Percentiles rank a stretch among this genome's conserved stretches.
Evolutionary conservation across 2,329 filamentous ascomycete species (phyloP).

Genomic region (Pseudocercospora pini-densiflorae): DNA sequence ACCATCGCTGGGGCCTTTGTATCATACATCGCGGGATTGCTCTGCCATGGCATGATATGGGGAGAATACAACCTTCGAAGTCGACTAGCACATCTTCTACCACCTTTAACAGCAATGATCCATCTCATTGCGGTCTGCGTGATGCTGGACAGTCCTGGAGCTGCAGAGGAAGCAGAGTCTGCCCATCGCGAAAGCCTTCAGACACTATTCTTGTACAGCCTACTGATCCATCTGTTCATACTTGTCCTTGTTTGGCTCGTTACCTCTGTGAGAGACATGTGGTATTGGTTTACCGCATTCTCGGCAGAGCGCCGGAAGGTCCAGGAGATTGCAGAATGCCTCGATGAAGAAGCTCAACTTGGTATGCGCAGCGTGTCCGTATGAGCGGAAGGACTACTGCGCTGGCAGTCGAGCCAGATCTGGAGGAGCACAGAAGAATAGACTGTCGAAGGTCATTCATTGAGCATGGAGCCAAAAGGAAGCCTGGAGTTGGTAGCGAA

Average conservation of each 20-base stretch:
- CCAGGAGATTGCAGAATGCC: not conserved
- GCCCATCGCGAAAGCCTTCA: not conserved
- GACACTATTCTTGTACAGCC: not conserved
- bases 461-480: no score
- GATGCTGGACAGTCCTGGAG: not conserved
- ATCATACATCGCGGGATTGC: not conserved
- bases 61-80: not conserved
- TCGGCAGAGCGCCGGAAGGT: not conserved
- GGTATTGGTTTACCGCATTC: not conserved
- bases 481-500: no score
- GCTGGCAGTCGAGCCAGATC: not conserved
- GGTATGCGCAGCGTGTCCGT: not conserved
- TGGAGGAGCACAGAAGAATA: not conserved
- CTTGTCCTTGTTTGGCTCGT: constrained; percentile 1
- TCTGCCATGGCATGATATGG: not conserved
- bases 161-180: not conserved
- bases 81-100: not conserved
- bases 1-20: not conserved
- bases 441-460: no score
- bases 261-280: not conserved
- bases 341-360: not conserved
- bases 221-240: not conserved
- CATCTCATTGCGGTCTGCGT: constrained; percentile 1
- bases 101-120: not conserved
- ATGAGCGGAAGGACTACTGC: not conserved